Evolutionary conservation across 805 yeast genomes (phyloP).

Genomic region (Brettanomyces naardenensis): DNA sequence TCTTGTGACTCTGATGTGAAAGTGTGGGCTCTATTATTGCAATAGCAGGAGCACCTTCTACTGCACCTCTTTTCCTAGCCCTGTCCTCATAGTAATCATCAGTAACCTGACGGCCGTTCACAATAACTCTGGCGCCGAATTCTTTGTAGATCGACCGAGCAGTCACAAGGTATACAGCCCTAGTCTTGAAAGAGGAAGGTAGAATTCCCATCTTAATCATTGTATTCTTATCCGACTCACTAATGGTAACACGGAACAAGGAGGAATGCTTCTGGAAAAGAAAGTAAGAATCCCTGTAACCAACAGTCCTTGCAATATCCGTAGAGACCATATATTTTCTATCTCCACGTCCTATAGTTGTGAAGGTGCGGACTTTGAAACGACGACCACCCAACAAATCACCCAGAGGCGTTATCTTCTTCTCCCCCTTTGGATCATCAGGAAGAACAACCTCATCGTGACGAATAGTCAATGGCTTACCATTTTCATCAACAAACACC

Average conservation of each 20-base stretch:
- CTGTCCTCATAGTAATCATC: slow-evolving; percentile 84
- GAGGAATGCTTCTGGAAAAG: slow-evolving; percentile 80
- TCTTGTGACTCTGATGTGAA: not conserved
- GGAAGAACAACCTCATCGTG: slow-evolving; percentile 76
- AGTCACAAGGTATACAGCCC: slow-evolving; percentile 83
- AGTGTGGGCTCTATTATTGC: not conserved
- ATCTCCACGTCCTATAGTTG: slow-evolving; percentile 56
- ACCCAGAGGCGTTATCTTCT: slow-evolving; percentile 64
- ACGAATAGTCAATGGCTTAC: slow-evolving; percentile 52
- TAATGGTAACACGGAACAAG: slow-evolving; percentile 64
- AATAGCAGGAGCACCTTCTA: slow-evolving; percentile 49
- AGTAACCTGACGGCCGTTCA: slow-evolving; percentile 67
- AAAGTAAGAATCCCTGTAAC: slow-evolving; percentile 85
- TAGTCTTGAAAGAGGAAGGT: slow-evolving; percentile 85
- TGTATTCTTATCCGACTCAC: slow-evolving; percentile 74
- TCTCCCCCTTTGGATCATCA: slow-evolving; percentile 72
- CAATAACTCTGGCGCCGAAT: slow-evolving; percentile 80
- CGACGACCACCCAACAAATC: slow-evolving; percentile 62
- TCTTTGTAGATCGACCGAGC: slow-evolving; percentile 86
- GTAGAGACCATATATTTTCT: slow-evolving; percentile 84
- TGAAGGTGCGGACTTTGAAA: slow-evolving; percentile 65
- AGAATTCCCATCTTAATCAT: slow-evolving; percentile 72
- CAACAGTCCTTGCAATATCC: slow-evolving; percentile 93
- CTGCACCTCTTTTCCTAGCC: slow-evolving; percentile 50
- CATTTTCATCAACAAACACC: slow-evolving; percentile 47